Conservation (phyloP, 169 alveolate genomes). For the Cryptosporidium muris region DNA sequence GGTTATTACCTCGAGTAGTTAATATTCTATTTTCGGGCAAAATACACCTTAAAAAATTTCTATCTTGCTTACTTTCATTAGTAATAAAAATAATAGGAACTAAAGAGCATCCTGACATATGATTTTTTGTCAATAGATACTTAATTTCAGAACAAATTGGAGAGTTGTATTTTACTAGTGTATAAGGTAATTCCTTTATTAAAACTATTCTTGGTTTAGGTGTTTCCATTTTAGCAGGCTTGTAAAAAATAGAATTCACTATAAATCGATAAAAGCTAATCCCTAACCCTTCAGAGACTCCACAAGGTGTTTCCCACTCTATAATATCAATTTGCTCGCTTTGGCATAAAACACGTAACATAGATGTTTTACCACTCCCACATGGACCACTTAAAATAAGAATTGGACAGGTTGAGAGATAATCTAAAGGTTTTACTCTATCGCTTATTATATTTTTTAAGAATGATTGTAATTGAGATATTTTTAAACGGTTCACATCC, state of each 20-base stretch:
- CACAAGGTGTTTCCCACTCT: constrained; percentile 57
- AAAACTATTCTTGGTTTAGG: constrained; percentile 2
- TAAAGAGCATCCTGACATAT: background rate
- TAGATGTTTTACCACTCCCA: constrained; percentile 57
- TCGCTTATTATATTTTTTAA: background rate
- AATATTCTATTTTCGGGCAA: constrained; percentile 21
- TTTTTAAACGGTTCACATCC: constrained; percentile 24
- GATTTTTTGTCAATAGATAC: constrained; percentile 6
- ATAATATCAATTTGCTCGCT: constrained; percentile 12
- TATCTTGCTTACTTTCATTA: constrained; percentile 13
- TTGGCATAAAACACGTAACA: constrained; percentile 35
- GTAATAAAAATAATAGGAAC: constrained; percentile 54
- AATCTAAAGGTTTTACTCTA: background rate
- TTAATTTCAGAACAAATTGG: constrained; percentile 21
- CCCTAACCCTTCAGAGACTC: constrained; percentile 49
- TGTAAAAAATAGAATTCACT: constrained; percentile 19
- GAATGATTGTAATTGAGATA: constrained; percentile 12
- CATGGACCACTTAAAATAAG: constrained; percentile 24
- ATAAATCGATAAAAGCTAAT: constrained; percentile 58
- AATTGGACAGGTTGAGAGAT: constrained; percentile 6
- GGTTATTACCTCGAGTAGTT: background rate
- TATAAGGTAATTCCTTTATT: constrained; percentile 57
- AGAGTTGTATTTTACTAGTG: constrained; percentile 18
- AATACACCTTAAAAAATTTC: constrained; percentile 28
- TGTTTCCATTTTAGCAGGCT: background rate